These are phyloP conservation scores for Daldinia concentrica DNA, from an alignment of 495 filamentous ascomycete genomes.

Conservation along the genomic window DNA sequence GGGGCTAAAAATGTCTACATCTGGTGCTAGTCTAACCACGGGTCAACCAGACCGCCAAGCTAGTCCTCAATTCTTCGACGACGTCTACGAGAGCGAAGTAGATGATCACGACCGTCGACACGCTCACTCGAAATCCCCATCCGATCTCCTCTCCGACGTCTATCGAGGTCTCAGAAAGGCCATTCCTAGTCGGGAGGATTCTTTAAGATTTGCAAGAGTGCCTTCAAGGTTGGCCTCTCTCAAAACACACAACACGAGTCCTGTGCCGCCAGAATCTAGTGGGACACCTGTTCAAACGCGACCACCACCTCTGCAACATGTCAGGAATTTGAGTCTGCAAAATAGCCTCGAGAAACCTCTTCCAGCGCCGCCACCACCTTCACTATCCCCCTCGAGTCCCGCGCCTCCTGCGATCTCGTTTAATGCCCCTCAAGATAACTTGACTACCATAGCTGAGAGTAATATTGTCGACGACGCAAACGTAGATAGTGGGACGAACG, in stretches of 20 bases:
- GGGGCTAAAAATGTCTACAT: slow-evolving; percentile 36
- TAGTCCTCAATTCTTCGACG: slow-evolving; percentile 31
- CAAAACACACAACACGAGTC: slow-evolving; percentile 39
- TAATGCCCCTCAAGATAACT: slow-evolving; percentile 4
- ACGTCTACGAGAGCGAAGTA: slow-evolving; percentile 49
- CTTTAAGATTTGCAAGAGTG: slow-evolving; percentile 38
- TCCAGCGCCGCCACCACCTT: slow-evolving; percentile 57
- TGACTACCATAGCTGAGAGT: slow-evolving; percentile 43
- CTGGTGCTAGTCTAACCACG: slow-evolving; percentile 35
- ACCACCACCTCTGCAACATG: slow-evolving; percentile 54
- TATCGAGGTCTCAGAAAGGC: slow-evolving; percentile 61
- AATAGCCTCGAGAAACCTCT: slow-evolving; percentile 62
- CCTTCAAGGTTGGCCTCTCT: slow-evolving; percentile 46
- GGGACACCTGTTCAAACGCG: slow-evolving; percentile 44
- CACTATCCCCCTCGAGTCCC: slow-evolving; percentile 51
- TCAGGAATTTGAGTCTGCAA: slow-evolving; percentile 58
- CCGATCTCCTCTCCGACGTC: slow-evolving; percentile 59
- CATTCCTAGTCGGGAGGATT: slow-evolving; percentile 53
- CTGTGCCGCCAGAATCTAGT: slow-evolving; percentile 34
- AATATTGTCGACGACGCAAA: slow-evolving; percentile 35
- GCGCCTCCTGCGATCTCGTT: slow-evolving; percentile 41
- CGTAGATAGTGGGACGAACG: slow-evolving; percentile 61
- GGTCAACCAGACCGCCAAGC: slow-evolving; percentile 33
- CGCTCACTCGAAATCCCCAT: slow-evolving; percentile 48
- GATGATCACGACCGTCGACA: slow-evolving; percentile 51